phyloP scores from a whole-genome alignment of 495 filamentous ascomycete species.

The Neurospora pannonica region DNA sequence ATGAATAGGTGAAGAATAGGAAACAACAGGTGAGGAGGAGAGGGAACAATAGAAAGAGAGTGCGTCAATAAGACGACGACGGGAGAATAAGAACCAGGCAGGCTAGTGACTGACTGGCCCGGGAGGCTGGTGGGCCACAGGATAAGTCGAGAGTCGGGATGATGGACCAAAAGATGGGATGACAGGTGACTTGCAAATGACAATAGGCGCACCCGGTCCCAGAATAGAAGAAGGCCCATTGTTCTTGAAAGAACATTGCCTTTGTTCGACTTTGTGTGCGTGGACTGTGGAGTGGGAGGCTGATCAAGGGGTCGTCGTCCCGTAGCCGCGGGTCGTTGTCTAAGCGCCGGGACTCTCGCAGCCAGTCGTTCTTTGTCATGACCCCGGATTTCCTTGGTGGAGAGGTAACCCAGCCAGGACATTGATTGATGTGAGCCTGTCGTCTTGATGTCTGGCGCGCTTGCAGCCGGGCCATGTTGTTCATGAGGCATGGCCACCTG shows the following conservation, averaged over 20 bases:
- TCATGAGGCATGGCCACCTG: background rate
- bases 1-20: slow-evolving; percentile 4
- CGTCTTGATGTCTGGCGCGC: background rate
- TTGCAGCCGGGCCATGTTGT: background rate
- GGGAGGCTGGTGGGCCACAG: slow-evolving; percentile 2
- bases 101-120: background rate
- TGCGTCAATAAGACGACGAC: background rate
- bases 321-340: slow-evolving; percentile 1
- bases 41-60: slow-evolving; percentile 13
- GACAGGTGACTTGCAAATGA: background rate
- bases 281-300: background rate
- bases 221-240: background rate
- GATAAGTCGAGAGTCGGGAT: background rate
- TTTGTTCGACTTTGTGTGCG: slow-evolving; percentile 1
- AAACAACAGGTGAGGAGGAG: background rate
- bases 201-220: background rate
- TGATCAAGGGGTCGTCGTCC: background rate
- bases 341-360: slow-evolving; percentile 5
- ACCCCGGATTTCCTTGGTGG: background rate
- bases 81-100: slow-evolving; percentile 6
- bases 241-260: background rate
- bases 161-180: background rate
- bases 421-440: background rate
- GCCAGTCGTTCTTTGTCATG: slow-evolving; percentile 6
- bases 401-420: background rate